Percentiles rank a stretch among this genome's conserved stretches.
Evolutionary conservation across 2,329 filamentous ascomycete genomes (phyloP).

Genomic region (Huntiella omanensis): DNA sequence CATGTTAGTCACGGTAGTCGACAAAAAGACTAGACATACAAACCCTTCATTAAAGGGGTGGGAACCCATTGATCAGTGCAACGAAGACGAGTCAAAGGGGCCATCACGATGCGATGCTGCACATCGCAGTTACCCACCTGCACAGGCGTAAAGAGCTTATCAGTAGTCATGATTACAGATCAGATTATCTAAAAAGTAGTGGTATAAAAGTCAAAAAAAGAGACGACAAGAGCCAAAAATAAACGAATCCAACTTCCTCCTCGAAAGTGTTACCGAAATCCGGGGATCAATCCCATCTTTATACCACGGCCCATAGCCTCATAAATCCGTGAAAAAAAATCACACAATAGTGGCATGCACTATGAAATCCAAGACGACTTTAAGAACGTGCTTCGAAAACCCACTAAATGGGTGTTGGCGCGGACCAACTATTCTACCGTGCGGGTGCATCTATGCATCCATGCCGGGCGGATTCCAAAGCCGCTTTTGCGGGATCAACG

Average conservation of each 20-base stretch:
- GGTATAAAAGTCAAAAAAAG: neutral
- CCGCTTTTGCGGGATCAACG: no score
- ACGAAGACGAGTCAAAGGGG: constrained; percentile 37
- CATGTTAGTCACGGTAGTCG: constrained; percentile 11
- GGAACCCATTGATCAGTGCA: constrained; percentile 21
- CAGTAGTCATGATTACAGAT: neutral
- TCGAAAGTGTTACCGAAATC: no score
- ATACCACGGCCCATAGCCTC: no score
- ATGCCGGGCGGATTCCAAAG: no score
- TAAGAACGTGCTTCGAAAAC: no score
- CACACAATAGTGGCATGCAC: no score
- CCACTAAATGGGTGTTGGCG: no score
- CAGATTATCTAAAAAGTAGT: neutral
- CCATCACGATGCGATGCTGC: constrained; percentile 31
- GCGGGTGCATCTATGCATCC: no score
- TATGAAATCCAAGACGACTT: no score
- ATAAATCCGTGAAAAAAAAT: no score
- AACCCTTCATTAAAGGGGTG: constrained; percentile 19
- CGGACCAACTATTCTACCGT: no score
- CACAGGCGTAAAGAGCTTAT: constrained; percentile 24
- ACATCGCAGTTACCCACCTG: constrained; percentile 22
- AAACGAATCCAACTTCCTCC: neutral
- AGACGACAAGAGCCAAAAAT: neutral
- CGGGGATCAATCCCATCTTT: no score
- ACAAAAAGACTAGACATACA: neutral